Percentiles rank a stretch among this genome's conserved stretches.
Evolutionary conservation across 2,329 filamentous ascomycete genomes (phyloP).

Genomic region (Cladosporium sp.): DNA sequence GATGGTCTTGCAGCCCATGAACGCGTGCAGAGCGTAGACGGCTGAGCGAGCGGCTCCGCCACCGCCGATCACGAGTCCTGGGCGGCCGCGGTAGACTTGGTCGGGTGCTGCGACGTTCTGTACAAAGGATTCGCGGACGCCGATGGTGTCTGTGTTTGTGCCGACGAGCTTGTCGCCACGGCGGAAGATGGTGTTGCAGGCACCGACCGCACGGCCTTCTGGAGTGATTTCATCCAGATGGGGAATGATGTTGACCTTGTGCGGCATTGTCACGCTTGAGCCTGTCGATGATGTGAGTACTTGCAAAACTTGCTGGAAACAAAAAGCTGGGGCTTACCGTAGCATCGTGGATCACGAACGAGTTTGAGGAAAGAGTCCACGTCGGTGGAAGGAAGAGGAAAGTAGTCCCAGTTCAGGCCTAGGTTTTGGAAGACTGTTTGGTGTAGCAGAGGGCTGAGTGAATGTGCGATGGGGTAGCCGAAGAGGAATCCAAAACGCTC

Average conservation of each 20-base stretch:
- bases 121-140: slow-evolving; percentile 70
- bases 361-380: slow-evolving; percentile 49
- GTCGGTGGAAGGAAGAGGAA: slow-evolving; percentile 49
- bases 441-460: slow-evolving; percentile 57
- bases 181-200: slow-evolving; percentile 77
- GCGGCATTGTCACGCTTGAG: slow-evolving; percentile 78
- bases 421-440: slow-evolving; percentile 55
- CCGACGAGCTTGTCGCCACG: slow-evolving; percentile 58
- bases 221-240: slow-evolving; percentile 72
- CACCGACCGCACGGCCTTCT: slow-evolving; percentile 71
- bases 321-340: slow-evolving; percentile 48
- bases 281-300: slow-evolving; percentile 44
- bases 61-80: slow-evolving; percentile 73
- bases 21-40: slow-evolving; percentile 71
- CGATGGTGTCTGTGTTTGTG: slow-evolving; percentile 79
- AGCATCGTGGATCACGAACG: slow-evolving; percentile 60
- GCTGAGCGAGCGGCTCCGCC: slow-evolving; percentile 77
- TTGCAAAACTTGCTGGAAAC: too few relatives aligned
- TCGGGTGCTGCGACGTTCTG: slow-evolving; percentile 47
- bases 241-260: slow-evolving; percentile 74
- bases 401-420: slow-evolving; percentile 54
- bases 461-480: slow-evolving; percentile 58
- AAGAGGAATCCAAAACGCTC: slow-evolving; percentile 58
- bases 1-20: slow-evolving; percentile 66
- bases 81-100: slow-evolving; percentile 55